These are phyloP conservation scores for Chlamydomonas sp. DNA, from an alignment of 139 green algal genomes.

Conservation along the genomic window DNA sequence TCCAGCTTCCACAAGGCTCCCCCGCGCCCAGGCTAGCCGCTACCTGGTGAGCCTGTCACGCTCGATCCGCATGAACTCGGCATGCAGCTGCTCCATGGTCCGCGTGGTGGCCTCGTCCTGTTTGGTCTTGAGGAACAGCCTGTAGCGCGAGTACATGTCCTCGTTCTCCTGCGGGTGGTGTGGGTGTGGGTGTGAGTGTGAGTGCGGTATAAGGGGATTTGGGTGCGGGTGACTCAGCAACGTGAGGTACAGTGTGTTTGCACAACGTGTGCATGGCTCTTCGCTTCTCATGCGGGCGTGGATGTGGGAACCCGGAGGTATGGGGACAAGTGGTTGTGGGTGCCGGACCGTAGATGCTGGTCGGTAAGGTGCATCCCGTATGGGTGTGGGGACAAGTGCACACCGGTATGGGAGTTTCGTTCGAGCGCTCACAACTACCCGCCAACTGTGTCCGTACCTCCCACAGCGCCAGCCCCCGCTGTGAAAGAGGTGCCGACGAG, in stretches of 20 bases:
- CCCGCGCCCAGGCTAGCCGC: background rate
- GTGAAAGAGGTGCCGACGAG: too few species aligned
- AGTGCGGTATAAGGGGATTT: background rate
- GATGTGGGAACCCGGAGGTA: background rate
- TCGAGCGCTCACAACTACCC: too few species aligned
- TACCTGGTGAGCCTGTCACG: background rate
- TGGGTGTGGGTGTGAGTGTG: too few species aligned
- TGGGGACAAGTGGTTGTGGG: too few species aligned
- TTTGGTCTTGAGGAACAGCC: conserved; percentile 24
- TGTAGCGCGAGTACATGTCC: conserved; percentile 19
- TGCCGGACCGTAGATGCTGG: too few species aligned
- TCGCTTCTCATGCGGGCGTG: background rate
- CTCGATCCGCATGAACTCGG: conserved; percentile 1
- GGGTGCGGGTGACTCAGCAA: background rate
- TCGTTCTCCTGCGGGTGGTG: background rate
- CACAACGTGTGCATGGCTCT: background rate
- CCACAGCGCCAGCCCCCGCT: too few species aligned
- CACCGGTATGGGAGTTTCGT: too few species aligned
- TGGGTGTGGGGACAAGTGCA: too few species aligned
- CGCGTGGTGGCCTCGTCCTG: conserved; percentile 5
- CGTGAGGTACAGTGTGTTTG: background rate
- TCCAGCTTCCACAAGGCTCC: too few species aligned
- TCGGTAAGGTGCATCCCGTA: too few species aligned
- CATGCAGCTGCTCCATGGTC: background rate
- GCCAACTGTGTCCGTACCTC: too few species aligned